Evolutionary conservation across 371 early-diverging fungal species (phyloP).

Genomic region (Globomyces sp.): DNA sequence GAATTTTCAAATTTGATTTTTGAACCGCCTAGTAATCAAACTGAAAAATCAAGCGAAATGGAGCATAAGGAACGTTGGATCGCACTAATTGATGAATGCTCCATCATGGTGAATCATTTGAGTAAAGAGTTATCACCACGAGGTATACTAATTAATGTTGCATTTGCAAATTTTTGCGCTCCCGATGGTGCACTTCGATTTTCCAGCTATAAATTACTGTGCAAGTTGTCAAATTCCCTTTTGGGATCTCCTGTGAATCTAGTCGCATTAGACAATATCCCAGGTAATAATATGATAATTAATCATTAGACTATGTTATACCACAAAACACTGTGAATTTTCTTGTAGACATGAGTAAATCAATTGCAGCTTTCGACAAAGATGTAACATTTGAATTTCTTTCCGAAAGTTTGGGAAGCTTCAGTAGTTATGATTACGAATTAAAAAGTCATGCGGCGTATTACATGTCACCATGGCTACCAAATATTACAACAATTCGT

Average conservation of each 20-base stretch:
- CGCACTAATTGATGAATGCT: too few species aligned
- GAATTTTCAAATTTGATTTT: too few species aligned
- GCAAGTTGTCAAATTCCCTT: conserved; percentile 18
- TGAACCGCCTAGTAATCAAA: too few species aligned
- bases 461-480: background rate
- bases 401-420: background rate
- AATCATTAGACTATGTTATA: conserved; percentile 60
- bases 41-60: too few species aligned
- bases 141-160: conserved; percentile 88
- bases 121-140: background rate
- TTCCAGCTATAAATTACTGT: conserved; percentile 85
- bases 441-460: background rate
- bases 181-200: conserved; percentile 76
- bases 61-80: too few species aligned
- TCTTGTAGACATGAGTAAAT: conserved; percentile 75
- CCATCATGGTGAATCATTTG: too few species aligned
- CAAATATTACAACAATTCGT: too few species aligned
- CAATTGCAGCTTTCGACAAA: conserved; percentile 72
- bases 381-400: conserved; percentile 86
- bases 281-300: background rate
- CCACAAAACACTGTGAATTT: conserved; percentile 86
- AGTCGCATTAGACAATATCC: background rate
- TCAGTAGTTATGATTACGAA: background rate
- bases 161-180: conserved; percentile 81
- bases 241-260: background rate